Base-by-base conservation (phyloP, 495 filamentous ascomycete genomes). In the Xylaria acuta region DNA sequence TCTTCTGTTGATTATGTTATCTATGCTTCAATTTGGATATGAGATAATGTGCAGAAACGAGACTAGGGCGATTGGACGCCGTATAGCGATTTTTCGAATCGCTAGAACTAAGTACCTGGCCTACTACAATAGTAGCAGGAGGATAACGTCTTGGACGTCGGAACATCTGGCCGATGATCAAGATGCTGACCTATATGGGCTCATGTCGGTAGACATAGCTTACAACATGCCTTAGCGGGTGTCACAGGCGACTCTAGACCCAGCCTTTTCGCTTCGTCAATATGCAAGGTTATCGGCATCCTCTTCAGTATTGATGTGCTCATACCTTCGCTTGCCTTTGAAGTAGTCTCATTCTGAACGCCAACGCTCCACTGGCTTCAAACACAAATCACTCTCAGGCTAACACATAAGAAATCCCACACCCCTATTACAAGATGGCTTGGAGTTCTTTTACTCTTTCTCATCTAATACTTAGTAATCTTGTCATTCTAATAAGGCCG, bases 121-220 rank as follows among this genome's bases (percentile, higher is more conserved):
- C 3, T 27, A 22, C 30, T 69, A 27, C 45, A 56, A 27, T 64
- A 6, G 43, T 43, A 12, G 20, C 45, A 38, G 38, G 45, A 59
- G 36, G 32, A 34, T 49, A 38, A 27, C 20, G 27, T 51, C 38
- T 30, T 64, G n/a, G 38, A 25, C 60, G 36, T 36, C 69, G 69
- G 69, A 64, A 64, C 47, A 56, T 25, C 34, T 59, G 47, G 27
- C 69, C 69, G 69, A 56, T 22, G 22, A 64, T 63, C 59, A 71
- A 51, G 45, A 56, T 56, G 69, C 30, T 20, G 22, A 25, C 69
- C 20, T 64, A 5, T 59, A 36, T 64, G 45, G 43, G 45, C 56
- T 63, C 5, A 36, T 63, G 58, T 51, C 54, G 53, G 54, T 53
- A 70, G 34, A 49, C 45, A 43, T 70, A 14, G 40, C 6, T 14